Evolutionary conservation across 2,329 filamentous ascomycete genomes (phyloP).

Genomic region (Phaeoacremonium minimum): DNA sequence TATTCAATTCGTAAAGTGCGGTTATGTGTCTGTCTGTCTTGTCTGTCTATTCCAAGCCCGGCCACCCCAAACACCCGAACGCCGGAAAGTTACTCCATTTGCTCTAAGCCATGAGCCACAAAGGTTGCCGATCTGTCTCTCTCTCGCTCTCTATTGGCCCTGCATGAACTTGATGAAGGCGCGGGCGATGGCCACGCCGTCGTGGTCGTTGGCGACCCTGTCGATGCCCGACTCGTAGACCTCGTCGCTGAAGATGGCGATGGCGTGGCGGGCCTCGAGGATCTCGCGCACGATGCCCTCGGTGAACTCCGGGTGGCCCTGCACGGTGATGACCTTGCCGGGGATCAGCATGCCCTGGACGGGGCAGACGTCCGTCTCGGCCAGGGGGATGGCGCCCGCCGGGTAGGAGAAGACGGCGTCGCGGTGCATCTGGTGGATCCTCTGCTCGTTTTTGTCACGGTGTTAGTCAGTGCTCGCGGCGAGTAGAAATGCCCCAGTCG

Average conservation of each 20-base stretch:
- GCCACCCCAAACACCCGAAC: too few species aligned
- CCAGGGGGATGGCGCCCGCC: constrained; percentile 56
- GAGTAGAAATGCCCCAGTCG: not conserved
- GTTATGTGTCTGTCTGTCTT: too few species aligned
- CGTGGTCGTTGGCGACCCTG: constrained; percentile 64
- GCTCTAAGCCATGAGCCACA: too few species aligned
- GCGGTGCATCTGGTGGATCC: constrained; percentile 81
- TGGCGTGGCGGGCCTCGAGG: constrained; percentile 56
- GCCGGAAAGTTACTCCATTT: too few species aligned
- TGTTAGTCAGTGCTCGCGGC: not conserved
- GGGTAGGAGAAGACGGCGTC: constrained; percentile 69
- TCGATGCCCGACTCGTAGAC: constrained; percentile 64
- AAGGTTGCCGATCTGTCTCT: too few species aligned
- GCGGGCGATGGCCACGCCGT: constrained; percentile 71
- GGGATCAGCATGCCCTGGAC: constrained; percentile 78
- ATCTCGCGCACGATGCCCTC: constrained; percentile 67
- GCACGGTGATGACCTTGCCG: constrained; percentile 66
- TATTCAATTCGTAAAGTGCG: too few species aligned
- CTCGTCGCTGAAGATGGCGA: constrained; percentile 66
- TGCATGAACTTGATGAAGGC: constrained; percentile 75
- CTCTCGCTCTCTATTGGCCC: constrained; percentile 23
- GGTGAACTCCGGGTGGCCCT: constrained; percentile 84
- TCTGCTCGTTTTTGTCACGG: constrained; percentile 33
- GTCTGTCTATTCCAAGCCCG: too few species aligned
- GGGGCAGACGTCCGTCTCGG: constrained; percentile 59